phyloP scores from a whole-genome alignment of 495 filamentous ascomycete species.

The Penicillium canescens region DNA sequence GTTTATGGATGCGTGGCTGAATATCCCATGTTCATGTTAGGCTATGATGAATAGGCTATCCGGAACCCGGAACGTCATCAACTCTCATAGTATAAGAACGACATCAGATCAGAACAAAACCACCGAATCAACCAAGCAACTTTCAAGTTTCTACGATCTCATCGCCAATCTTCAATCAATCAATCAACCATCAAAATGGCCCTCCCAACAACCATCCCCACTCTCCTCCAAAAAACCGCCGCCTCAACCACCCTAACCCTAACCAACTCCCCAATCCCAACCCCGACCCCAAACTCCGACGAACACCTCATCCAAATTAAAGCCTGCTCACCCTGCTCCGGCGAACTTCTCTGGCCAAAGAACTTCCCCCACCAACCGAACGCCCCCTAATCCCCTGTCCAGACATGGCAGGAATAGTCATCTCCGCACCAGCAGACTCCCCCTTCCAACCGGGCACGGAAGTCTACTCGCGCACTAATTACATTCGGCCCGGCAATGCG shows the following conservation, averaged over 20 bases:
- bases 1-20: not conserved
- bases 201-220: not conserved
- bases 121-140: not conserved
- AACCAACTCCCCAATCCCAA: slow-evolving; percentile 19
- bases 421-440: slow-evolving; percentile 41
- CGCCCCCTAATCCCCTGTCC: slow-evolving; percentile 45
- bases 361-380: slow-evolving; percentile 34
- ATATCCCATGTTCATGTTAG: not conserved
- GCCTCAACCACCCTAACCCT: slow-evolving; percentile 9
- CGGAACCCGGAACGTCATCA: not conserved
- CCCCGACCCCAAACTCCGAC: slow-evolving; percentile 10
- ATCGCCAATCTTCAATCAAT: not conserved
- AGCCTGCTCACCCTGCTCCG: slow-evolving; percentile 48
- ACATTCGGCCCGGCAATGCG: slow-evolving; percentile 41
- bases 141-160: no score
- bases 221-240: slow-evolving; percentile 2
- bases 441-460: slow-evolving; percentile 47
- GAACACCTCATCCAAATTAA: slow-evolving; percentile 57
- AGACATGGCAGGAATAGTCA: slow-evolving; percentile 51
- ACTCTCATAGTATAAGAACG: not conserved
- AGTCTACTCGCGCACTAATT: slow-evolving; percentile 50
- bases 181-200: not conserved
- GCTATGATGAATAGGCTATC: slow-evolving; percentile 6
- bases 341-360: slow-evolving; percentile 55
- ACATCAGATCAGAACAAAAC: not conserved